Evolutionary conservation across 768 basidiomycete species (phyloP), one percentile per base, ranked within the genome.

Genomic region (Lentinula lateritia): DNA sequence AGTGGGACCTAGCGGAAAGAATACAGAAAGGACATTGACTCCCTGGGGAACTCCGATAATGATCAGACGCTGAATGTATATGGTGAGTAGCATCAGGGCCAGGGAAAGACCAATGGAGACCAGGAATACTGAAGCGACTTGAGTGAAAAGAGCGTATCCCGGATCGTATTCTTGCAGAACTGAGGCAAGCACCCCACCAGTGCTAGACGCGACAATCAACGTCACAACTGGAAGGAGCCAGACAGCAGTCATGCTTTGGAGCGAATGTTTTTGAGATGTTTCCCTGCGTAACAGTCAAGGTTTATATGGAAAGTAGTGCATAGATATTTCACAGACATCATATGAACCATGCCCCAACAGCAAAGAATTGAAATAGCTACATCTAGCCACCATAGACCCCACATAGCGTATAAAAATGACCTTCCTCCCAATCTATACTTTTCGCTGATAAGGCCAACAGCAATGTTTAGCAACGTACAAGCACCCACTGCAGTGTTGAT

Each of bases 191-290:
- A 86, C 71, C 0, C 80, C 87, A 1, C 90, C 90, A 0, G 84
- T 76, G 1, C 91, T 87, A 0, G 88, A 79, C 1, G 82, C 83
- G 68, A 93, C 91, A 48, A 89, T 81, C 15, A 88, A 78, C 0
- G 90, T 83, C 3, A 93, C 87, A 10, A 90, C 82, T 0, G 92
- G 92, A 35, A 93, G 84, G 7, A 92, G 75, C 90, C 90, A 92
- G 20, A 78, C 70, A 23, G 86, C 73, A 0, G 84, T 84, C 80
- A 91, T 81, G 1, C 73, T 68, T 46, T 80, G 74, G 5, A 86
- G 66, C 0, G 83, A 72, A 67, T 91, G 86, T 6, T 75, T 73
- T 18, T 92, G 84, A 8, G 81, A 66, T 70, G 72, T 82, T 71
- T 85, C 82, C 89, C 80, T 80, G 61, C 35, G 5, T 2, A 36